These are phyloP conservation scores for Tranzscheliella williamsii DNA, from an alignment of 1,284 basidiomycete genomes.

Conservation along the genomic window DNA sequence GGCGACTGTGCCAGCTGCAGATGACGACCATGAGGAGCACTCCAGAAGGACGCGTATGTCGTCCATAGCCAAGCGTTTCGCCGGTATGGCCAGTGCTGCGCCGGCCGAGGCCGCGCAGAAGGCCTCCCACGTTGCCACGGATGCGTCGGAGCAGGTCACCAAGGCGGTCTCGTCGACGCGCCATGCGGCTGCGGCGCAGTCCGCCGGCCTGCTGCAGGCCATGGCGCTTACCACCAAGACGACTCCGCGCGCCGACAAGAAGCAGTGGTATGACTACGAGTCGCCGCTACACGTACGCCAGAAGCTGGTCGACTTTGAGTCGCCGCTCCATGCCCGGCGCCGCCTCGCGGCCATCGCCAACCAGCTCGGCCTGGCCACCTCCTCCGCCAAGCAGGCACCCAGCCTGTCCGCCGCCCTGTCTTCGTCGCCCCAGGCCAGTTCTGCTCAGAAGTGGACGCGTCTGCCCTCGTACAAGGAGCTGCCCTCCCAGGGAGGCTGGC, in stretches of 20 bases:
- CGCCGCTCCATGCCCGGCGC: conserved; percentile 30
- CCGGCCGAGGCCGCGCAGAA: conserved; percentile 17
- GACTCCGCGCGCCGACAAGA: conserved; percentile 1
- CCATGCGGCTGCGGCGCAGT: conserved; percentile 17
- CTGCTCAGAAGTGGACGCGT: conserved; percentile 23
- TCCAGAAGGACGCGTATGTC: conserved; percentile 26
- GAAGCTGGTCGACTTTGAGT: conserved; percentile 20
- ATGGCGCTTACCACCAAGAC: conserved; percentile 32
- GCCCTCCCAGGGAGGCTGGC: conserved; percentile 43
- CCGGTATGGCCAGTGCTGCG: conserved; percentile 16
- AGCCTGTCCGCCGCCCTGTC: conserved; percentile 8
- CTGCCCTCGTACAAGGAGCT: conserved; percentile 44
- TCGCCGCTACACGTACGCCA: conserved; percentile 22
- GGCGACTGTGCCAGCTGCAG: too few relatives aligned
- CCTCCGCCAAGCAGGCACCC: conserved; percentile 21
- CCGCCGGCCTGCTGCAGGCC: conserved; percentile 27
- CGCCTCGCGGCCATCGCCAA: conserved; percentile 39
- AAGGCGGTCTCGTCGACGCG: conserved; percentile 12
- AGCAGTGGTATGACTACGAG: conserved; percentile 31
- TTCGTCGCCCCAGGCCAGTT: conserved; percentile 1
- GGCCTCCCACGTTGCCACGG: conserved; percentile 4
- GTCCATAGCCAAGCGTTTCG: conserved; percentile 29
- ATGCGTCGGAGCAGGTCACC: conserved; percentile 14
- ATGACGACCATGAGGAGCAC: conserved; percentile 3
- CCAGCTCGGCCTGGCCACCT: conserved; percentile 39